Conservation (phyloP, 305 asterid species). For the Stenogyne calaminthoides region DNA sequence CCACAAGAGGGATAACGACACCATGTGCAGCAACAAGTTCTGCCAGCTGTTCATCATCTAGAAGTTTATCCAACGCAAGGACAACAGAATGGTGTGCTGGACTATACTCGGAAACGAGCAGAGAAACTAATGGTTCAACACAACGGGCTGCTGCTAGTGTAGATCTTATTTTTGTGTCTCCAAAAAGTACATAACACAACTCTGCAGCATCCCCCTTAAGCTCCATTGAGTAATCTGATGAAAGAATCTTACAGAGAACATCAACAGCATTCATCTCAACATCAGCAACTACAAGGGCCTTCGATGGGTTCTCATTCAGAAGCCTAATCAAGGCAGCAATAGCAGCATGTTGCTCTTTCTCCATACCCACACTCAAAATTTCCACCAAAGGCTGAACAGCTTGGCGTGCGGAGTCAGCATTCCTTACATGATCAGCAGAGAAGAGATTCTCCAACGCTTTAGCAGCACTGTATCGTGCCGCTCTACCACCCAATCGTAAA, state of each 20-base stretch:
- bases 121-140: conserved; percentile 84
- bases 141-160: conserved; percentile 84
- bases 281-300: conserved; percentile 94
- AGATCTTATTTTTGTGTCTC: conserved; percentile 76
- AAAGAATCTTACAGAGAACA: conserved; percentile 85
- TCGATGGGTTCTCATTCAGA: conserved; percentile 91
- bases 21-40: conserved; percentile 98
- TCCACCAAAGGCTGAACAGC: conserved; percentile 99
- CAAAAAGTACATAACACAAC: conserved; percentile 76
- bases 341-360: conserved; percentile 99
- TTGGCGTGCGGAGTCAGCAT: conserved; percentile 96
- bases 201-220: conserved; percentile 89
- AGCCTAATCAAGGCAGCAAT: conserved; percentile 92
- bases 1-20: conserved; percentile 93
- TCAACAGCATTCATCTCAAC: conserved; percentile 98
- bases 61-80: conserved; percentile 82
- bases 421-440: conserved; percentile 97
- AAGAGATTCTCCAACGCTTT: conserved; percentile 96
- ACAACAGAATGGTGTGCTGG: conserved; percentile 92
- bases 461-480: conserved; percentile 98
- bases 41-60: conserved; percentile 94
- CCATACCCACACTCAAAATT: conserved; percentile 87
- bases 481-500: conserved; percentile 97
- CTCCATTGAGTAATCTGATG: conserved; percentile 81
- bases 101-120: conserved; percentile 73